Base-by-base conservation (phyloP, 176 grass and related monocot species). In the maize (Zea mays) region DNA sequence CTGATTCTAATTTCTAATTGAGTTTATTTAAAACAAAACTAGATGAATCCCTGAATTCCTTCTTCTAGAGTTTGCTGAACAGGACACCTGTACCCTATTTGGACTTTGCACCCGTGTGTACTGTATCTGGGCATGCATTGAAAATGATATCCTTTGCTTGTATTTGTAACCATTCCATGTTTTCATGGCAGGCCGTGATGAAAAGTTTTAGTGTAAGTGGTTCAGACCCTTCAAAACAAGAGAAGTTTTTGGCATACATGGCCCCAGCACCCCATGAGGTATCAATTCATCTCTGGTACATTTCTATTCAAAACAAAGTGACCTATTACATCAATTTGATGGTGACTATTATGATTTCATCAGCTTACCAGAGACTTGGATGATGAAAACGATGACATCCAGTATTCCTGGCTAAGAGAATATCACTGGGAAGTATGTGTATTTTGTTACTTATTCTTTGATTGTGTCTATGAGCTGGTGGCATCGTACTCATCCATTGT, bases 201-300 rank as follows among this genome's bases (percentile, higher is more conserved):
- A 99, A 99, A 89, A 99, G 92, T 72, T 99, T 88, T 85, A 84
- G 88, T 69, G 85, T 88, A 46, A 99, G 79, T 72, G 90, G 92
- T 72, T 88, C 90, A 20, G 92, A 99, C 50, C 90, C 89, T 78
- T 41, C 85, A 69, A 95, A 92, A 70, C 83, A 77, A 82, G 92
- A 99, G 62, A 95, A 92, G 62, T 93, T 99, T 92, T 76, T 99
- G 61, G 87, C 96, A 36, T 99, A 99, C 82, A 99, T 99, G 96
- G 92, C 72, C 79, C 96, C 92, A 73, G 62, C 83, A 74, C 74
- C 88, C 39, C 77, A 90, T 76, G 92, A 99, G 96, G 96, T 95
- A 83, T 27, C 27, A 27, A 27, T 66, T 44, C 10, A 74, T 77
- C 71, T 84, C 38, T 33, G 69, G 45, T 80, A 13, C 55, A 41